These are phyloP conservation scores for Elasticomyces elasticus DNA, from an alignment of 495 filamentous ascomycete species.

Conservation along the genomic window DNA sequence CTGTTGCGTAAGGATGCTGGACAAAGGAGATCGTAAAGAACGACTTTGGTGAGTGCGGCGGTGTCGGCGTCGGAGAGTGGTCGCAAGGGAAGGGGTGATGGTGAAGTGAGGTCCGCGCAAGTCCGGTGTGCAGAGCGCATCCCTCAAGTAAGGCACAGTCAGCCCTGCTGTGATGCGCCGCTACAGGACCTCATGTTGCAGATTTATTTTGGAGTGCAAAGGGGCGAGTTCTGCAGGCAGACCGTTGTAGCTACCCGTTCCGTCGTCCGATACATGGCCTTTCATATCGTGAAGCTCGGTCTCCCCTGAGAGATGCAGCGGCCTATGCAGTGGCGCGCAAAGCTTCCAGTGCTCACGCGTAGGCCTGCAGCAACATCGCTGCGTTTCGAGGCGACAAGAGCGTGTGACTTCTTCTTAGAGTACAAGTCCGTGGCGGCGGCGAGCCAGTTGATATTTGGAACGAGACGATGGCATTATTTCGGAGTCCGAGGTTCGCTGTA, in stretches of 20 bases:
- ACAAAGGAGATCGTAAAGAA: slow-evolving; percentile 5
- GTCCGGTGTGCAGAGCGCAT: too few species aligned
- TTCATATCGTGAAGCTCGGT: not conserved
- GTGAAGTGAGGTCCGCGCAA: slow-evolving; percentile 1
- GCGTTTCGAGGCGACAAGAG: too few species aligned
- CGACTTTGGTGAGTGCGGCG: not conserved
- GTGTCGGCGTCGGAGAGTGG: too few species aligned
- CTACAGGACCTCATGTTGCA: not conserved
- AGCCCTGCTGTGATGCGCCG: not conserved
- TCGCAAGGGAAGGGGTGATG: too few species aligned
- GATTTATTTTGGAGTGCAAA: not conserved
- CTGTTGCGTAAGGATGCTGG: not conserved
- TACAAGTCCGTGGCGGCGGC: too few species aligned
- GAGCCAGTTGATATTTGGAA: too few species aligned
- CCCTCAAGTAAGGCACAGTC: too few species aligned
- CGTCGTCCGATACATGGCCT: not conserved
- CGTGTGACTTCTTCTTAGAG: too few species aligned
- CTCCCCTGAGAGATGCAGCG: not conserved
- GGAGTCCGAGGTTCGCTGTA: too few species aligned
- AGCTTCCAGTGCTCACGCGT: not conserved
- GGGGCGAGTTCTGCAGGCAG: not conserved
- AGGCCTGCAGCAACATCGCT: not conserved
- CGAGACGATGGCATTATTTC: too few species aligned
- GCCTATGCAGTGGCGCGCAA: not conserved
- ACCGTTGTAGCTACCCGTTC: not conserved